Base-by-base conservation (phyloP, 495 filamentous ascomycete species). In the Xylaria cubensis region DNA sequence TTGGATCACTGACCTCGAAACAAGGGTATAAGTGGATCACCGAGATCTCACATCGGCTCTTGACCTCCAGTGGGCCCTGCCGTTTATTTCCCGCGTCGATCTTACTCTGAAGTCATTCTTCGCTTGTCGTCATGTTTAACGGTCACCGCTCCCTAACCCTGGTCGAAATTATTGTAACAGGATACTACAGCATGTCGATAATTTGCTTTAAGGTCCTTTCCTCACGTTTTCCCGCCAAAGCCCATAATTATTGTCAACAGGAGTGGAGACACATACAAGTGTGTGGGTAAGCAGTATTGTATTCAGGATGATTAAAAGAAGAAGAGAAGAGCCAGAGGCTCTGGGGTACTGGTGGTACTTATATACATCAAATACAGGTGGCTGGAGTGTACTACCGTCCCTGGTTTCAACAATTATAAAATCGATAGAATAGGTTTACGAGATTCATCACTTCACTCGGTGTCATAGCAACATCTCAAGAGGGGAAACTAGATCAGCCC, bases 61-160 rank as follows among this genome's bases (percentile, higher is more conserved):
- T 41, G 39, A 41, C 8, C 39, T 41, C 39, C 9, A 9, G 39
- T 64, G 61, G 61, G 21, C n/a, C 39, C 36, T 42, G 39, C 39
- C 61, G 39, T 44, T n/a, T 36, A 36, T 42, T 42, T 42, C 21
- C 61, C 61, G 39, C 39, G 61, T 64, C 58, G 32, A 39, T 61
- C 58, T 12, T 2, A n/a, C 39, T 36, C 56, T 39, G 32, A 61
- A 61, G 4, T 61, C 2, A 39, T 29, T 12, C 34, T 32, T 61
- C 58, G 19, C 10, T 32, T 61, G 58, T 39, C 58, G 58, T 61
- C 58, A 61, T 61, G 58, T 39, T 61, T 19, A n/a, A 61, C 34
- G 19, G 29, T 24, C 58, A 39, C 58, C 34, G 32, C 32, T 8
- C 51, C 50, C 50, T 3, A n/a, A 10, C 10, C 50, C 50, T 53